Evolutionary conservation across 176 grass and related monocot genomes (phyloP), one percentile per base, ranked within the genome.

Genomic region (Musa troglodytarum): DNA sequence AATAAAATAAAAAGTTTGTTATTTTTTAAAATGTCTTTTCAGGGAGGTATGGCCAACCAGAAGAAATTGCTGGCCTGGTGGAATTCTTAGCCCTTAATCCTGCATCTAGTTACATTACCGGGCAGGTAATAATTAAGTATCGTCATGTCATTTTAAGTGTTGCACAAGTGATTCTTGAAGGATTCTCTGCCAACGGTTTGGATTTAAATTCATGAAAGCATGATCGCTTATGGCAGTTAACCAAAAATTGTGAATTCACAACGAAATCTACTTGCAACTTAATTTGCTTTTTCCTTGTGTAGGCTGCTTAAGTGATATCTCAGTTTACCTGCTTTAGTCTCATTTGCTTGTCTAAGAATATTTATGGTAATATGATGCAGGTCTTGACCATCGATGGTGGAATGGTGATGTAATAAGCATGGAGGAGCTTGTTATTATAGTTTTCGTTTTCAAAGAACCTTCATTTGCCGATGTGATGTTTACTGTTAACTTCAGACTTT

Each of bases 11-110:
- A 28, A 57, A 55, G 10, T 10, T 11, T 55, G 21, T 17, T 25
- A 13, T 54, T 54, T 29, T 16, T 56, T 74, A 57, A 14, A 56
- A 52, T 70, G 53, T 81, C 22, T 76, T 68, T 16, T 56, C 70
- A 99, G 95, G 90, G 80, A 91, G 95, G 77, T 94, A 87, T 65
- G 95, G 95, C 21, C 80, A 87, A 52, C 86, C 95, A 69, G 95
- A 99, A 83, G 85, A 90, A 15, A 88, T 95, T 61, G 91, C 85
- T 14, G 91, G 88, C 25, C 53, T 95, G n/a, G 88, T 95, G 10
- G 88, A 90, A 5, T 90, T 95, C 73, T 72, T 93, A 22, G 81
- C 90, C 15, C 82, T 93, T 25, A 87, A 63, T 77, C 82, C 87
- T 64, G 82, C 87, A n/a, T 85, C 84, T 16, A 85, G 85, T 62